A percentile compares a stretch with the other conserved stretches of the same genome.
phyloP scores from a whole-genome alignment of 2,329 filamentous ascomycete species.

The Phaeosphaeria sp. region DNA sequence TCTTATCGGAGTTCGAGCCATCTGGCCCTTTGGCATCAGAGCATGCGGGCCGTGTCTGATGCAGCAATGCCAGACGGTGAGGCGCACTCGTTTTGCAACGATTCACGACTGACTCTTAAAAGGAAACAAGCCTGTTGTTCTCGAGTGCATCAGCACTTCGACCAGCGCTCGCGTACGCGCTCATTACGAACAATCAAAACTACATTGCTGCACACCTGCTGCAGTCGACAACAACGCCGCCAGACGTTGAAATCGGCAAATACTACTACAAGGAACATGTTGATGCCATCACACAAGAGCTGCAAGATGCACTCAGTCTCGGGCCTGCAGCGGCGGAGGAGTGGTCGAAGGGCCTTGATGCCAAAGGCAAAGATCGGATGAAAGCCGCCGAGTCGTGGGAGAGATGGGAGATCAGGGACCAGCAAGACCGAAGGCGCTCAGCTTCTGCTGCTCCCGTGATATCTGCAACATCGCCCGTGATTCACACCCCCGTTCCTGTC shows the following conservation, averaged over 20 bases:
- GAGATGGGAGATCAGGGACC: constrained; percentile 67
- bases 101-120: constrained; percentile 47
- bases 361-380: constrained; percentile 66
- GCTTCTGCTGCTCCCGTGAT: constrained; percentile 24
- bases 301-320: constrained; percentile 68
- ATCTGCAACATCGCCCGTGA: constrained; percentile 35
- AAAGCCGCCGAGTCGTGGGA: constrained; percentile 75
- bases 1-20: constrained; percentile 63
- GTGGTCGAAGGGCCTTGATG: constrained; percentile 78
- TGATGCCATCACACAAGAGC: constrained; percentile 67
- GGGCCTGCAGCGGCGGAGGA: constrained; percentile 75
- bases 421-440: constrained; percentile 19
- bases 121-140: constrained; percentile 74
- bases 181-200: constrained; percentile 68
- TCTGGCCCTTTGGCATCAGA: constrained; percentile 76
- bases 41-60: constrained; percentile 72
- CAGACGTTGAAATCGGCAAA: constrained; percentile 65
- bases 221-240: constrained; percentile 58
- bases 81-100: constrained; percentile 15
- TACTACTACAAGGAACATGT: constrained; percentile 70
- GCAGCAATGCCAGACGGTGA: constrained; percentile 69
- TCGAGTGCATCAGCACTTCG: constrained; percentile 68
- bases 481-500: constrained; percentile 43
- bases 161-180: constrained; percentile 72
- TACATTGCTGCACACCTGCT: constrained; percentile 65